Conservation (phyloP, 768 basidiomycete genomes). For the Rhizopogon rudus region DNA sequence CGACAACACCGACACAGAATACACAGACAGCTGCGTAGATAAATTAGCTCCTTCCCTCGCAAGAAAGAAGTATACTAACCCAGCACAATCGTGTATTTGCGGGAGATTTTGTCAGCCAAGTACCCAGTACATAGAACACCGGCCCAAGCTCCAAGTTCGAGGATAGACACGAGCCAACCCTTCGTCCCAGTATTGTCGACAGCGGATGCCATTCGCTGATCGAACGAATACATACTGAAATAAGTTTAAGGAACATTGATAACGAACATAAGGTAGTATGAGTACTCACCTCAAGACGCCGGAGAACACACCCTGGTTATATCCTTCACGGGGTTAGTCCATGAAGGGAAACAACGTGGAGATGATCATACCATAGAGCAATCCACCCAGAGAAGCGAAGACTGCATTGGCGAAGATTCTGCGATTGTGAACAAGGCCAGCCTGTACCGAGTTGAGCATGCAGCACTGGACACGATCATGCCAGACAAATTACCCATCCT, state of each 20-base stretch:
- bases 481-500: slow-evolving; percentile 50
- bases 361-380: slow-evolving; percentile 37
- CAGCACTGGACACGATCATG: not conserved
- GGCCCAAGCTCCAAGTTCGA: slow-evolving; percentile 73
- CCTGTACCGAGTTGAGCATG: slow-evolving; percentile 22
- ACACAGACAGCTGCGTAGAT: slow-evolving; percentile 44
- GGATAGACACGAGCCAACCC: slow-evolving; percentile 71
- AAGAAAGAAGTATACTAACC: slow-evolving; percentile 28
- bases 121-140: slow-evolving; percentile 71
- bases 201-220: slow-evolving; percentile 49
- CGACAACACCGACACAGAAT: slow-evolving; percentile 70
- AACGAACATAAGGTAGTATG: not conserved
- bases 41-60: not conserved
- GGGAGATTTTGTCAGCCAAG: slow-evolving; percentile 65
- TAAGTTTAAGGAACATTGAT: slow-evolving; percentile 1
- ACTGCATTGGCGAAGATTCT: slow-evolving; percentile 63
- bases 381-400: slow-evolving; percentile 75
- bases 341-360: not conserved
- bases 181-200: slow-evolving; percentile 47
- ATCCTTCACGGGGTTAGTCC: not conserved
- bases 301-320: slow-evolving; percentile 66
- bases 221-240: slow-evolving; percentile 46
- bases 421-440: slow-evolving; percentile 62
- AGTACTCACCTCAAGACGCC: slow-evolving; percentile 55
- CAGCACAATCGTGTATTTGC: slow-evolving; percentile 67